Base-by-base conservation (phyloP, 768 basidiomycete species). In the Tricholoma matsutake region DNA sequence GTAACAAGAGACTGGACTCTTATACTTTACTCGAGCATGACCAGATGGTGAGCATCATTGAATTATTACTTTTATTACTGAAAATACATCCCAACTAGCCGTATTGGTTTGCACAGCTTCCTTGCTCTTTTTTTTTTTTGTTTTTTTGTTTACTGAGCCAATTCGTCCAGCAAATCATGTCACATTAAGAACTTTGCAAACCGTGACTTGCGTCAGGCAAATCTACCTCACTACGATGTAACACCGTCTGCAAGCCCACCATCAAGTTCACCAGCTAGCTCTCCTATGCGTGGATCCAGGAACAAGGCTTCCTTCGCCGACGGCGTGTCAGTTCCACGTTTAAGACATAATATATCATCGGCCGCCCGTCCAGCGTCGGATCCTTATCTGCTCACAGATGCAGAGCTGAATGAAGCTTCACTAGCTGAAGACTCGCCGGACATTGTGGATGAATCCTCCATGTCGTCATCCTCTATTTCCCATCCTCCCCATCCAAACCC, bases 181-280 rank as follows among this genome's bases (percentile, higher is more conserved):
- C 92, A 96, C 70, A 69, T 85, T 56, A 89, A 86, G 79, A 83
- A 78, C 64, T 95, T 94, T 65, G 92, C 91, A 20, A 92, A 88
- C 8, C 81, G 82, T 57, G 85, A 90, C 67, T 80, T 91, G 32
- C 83, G 89, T 55, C 84, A 86, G 57, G 87, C 86, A 58, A 89
- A 90, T 68, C 83, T 89, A 9, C 85, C 88, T 25, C 71, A 83
- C 61, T 73, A 75, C 64, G 73, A 76, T 34, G 78, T 79, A 20
- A 58, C 66, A 10, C 65, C 11, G 66, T 59, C 43, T 57, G 65
- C 68, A 7, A 71, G 67, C 43, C 64, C 76, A 39, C 73, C 75
- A 6, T 62, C 72, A 8, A 71, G 68, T 45, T 64, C 76, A 41
- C 73, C 75, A 13, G 62, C 71, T 6, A 63, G 72, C 9, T 67